Evolutionary conservation across 192 early-diverging fungal genomes (phyloP).

Genomic region (Phycomyces blakesleeanus): DNA sequence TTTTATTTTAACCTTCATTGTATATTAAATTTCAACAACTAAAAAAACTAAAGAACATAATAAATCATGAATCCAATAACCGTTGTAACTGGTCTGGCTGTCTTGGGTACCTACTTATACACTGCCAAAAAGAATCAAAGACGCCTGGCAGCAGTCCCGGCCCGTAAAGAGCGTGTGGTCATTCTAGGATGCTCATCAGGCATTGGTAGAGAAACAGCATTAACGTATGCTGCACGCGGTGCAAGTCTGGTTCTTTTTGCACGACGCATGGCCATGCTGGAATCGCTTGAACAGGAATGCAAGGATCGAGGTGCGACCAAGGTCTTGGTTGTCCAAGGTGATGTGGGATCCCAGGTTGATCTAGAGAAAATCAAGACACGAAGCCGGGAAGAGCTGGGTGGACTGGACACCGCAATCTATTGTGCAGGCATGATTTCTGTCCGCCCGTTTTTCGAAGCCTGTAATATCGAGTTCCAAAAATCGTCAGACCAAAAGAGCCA

Average conservation of each 20-base stretch:
- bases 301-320: slow-evolving; percentile 11
- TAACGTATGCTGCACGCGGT: slow-evolving; percentile 61
- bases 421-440: slow-evolving; percentile 78
- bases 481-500: neutral
- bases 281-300: slow-evolving; percentile 47
- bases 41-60: too few relatives aligned
- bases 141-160: slow-evolving; percentile 12
- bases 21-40: too few relatives aligned
- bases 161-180: slow-evolving; percentile 46
- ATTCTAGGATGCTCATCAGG: slow-evolving; percentile 79
- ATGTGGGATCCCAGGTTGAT: slow-evolving; percentile 55
- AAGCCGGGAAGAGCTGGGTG: slow-evolving; percentile 33
- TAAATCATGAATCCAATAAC: too few relatives aligned
- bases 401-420: slow-evolving; percentile 68
- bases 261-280: slow-evolving; percentile 50
- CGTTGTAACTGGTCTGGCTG: too few relatives aligned
- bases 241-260: slow-evolving; percentile 64
- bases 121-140: neutral
- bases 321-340: slow-evolving; percentile 42
- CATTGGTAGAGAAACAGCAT: slow-evolving; percentile 66
- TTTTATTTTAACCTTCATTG: too few relatives aligned
- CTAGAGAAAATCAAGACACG: slow-evolving; percentile 36
- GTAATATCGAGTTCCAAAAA: slow-evolving; percentile 38
- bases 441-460: slow-evolving; percentile 58
- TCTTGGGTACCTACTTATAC: too few relatives aligned